phyloP scores from a whole-genome alignment of 257 asterid genomes.

The Plantago ovata region DNA sequence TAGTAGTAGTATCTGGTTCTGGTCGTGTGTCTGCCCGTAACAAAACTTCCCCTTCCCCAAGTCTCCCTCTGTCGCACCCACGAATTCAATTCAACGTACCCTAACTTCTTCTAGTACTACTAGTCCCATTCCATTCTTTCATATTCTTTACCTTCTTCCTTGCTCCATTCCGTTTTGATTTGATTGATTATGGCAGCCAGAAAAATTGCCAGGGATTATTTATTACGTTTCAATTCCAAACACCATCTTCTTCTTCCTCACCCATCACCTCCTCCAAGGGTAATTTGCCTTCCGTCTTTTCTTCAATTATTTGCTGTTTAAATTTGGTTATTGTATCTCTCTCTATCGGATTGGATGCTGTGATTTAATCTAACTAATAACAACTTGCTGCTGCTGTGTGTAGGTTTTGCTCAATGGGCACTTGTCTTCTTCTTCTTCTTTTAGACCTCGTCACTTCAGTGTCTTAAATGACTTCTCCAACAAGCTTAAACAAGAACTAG shows the following conservation, averaged over 20 bases:
- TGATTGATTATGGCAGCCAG: conserved; percentile 51
- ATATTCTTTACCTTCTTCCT: too few relatives aligned
- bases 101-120: too few relatives aligned
- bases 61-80: too few relatives aligned
- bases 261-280: conserved; percentile 44
- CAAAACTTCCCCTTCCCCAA: too few relatives aligned
- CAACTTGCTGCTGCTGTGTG: too few relatives aligned
- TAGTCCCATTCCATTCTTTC: too few relatives aligned
- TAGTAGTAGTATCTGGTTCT: too few relatives aligned
- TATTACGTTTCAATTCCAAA: conserved; percentile 33
- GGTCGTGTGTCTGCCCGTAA: too few relatives aligned
- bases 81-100: too few relatives aligned
- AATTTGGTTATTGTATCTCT: background rate
- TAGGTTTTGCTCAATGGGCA: conserved; percentile 29
- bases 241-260: conserved; percentile 36
- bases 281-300: background rate
- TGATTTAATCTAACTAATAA: conserved; percentile 3
- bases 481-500: conserved; percentile 63
- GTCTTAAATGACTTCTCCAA: conserved; percentile 68
- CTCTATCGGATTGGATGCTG: conserved; percentile 35
- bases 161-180: background rate
- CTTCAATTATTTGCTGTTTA: background rate
- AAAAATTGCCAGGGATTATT: conserved; percentile 63
- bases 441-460: conserved; percentile 54
- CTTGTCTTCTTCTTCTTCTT: conserved; percentile 7